These are phyloP conservation scores for Medicago lupulina DNA, from an alignment of 306 rosid genomes.

Conservation along the genomic window DNA sequence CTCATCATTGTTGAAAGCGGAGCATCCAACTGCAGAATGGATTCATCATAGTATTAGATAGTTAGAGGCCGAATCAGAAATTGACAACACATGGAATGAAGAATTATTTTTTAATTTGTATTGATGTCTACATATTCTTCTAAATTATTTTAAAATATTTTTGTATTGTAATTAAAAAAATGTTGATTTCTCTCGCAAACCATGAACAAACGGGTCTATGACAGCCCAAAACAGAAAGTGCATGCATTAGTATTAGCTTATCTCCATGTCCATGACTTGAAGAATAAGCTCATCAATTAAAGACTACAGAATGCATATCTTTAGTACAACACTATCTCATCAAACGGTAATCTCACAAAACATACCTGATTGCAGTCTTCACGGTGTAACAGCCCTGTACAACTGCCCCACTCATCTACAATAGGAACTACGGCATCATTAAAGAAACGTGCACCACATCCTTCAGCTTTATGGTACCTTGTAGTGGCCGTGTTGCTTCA, in stretches of 20 bases:
- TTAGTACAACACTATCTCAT: conserved; percentile 6
- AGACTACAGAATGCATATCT: conserved; percentile 1
- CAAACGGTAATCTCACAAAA: conserved; percentile 20
- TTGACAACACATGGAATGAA: neutral
- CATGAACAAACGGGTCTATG: neutral
- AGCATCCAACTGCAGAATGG: conserved; percentile 62
- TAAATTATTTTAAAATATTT: neutral
- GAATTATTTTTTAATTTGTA: neutral
- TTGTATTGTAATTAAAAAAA: neutral
- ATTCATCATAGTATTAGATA: conserved; percentile 8
- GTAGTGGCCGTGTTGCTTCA: conserved; percentile 65
- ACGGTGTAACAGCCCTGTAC: conserved; percentile 76
- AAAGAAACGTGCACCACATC: conserved; percentile 69
- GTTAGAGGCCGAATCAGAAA: conserved; percentile 10
- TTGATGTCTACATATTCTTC: neutral
- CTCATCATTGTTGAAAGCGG: conserved; percentile 78
- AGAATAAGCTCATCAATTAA: conserved; percentile 23
- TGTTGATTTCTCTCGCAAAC: neutral
- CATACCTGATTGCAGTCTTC: conserved; percentile 76
- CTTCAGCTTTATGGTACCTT: conserved; percentile 53
- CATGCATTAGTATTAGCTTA: conserved; percentile 19
- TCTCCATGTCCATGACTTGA: neutral
- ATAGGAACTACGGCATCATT: conserved; percentile 66
- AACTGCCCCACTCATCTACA: conserved; percentile 81
- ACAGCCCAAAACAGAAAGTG: neutral